Evolutionary conservation across 345 rosid genomes (phyloP).

Genomic region (Gossypium sturtianum): DNA sequence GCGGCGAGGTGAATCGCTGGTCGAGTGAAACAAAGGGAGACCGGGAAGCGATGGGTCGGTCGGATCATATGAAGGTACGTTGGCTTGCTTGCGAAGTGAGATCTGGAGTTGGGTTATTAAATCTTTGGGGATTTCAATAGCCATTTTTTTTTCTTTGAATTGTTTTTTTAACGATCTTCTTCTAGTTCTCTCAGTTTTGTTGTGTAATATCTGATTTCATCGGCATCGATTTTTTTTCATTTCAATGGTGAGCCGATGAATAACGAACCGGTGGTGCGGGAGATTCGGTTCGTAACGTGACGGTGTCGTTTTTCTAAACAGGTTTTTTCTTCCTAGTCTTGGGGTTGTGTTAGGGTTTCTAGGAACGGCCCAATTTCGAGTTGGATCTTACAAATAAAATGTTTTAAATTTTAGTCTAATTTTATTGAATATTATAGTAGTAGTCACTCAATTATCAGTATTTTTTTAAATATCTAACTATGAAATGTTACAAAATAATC

Average conservation of each 20-base stretch:
- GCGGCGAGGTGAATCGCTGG: slow-evolving; percentile 43
- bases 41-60: slow-evolving; percentile 28
- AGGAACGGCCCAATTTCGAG: neutral
- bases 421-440: no score
- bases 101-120: slow-evolving; percentile 46
- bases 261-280: neutral
- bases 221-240: neutral
- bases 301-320: neutral
- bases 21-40: slow-evolving; percentile 40
- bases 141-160: slow-evolving; percentile 27
- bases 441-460: no score
- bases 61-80: slow-evolving; percentile 50
- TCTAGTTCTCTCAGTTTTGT: neutral
- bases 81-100: slow-evolving; percentile 58
- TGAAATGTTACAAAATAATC: no score
- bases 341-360: neutral
- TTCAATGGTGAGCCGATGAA: neutral
- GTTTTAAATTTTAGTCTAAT: no score
- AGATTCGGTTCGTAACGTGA: neutral
- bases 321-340: neutral
- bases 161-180: neutral
- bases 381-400: neutral
- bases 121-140: slow-evolving; percentile 51
- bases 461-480: no score
- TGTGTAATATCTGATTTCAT: neutral